Evolutionary conservation across 2,329 filamentous ascomycete genomes (phyloP).

Genomic region (Cadophora gregata): DNA sequence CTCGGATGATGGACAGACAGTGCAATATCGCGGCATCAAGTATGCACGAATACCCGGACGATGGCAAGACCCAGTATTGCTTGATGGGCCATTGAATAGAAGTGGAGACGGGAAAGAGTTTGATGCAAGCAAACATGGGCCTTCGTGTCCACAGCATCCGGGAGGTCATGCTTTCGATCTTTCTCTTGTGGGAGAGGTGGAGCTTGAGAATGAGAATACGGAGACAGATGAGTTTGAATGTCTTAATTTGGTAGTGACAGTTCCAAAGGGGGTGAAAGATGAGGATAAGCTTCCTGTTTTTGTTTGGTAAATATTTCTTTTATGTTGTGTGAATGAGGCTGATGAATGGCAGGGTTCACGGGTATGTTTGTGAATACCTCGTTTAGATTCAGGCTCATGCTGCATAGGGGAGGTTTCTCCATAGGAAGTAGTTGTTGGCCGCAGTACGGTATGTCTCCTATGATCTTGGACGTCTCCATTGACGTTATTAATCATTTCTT

Average conservation of each 20-base stretch:
- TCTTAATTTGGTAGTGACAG: constrained; percentile 44
- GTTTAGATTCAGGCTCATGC: not conserved
- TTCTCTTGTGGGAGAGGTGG: constrained; percentile 28
- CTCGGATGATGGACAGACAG: constrained; percentile 25
- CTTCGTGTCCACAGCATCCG: constrained; percentile 46
- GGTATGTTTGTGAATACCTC: constrained; percentile 20
- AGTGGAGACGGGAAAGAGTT: constrained; percentile 29
- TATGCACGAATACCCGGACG: constrained; percentile 45
- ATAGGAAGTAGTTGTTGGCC: constrained; percentile 31
- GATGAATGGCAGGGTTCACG: constrained; percentile 30
- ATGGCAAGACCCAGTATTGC: constrained; percentile 43
- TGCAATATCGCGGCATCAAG: constrained; percentile 47
- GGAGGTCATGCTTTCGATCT: constrained; percentile 30
- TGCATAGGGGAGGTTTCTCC: constrained; percentile 29
- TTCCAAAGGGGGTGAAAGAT: constrained; percentile 37
- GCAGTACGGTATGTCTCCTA: constrained; percentile 29
- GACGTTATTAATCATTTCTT: not conserved
- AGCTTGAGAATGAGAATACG: constrained; percentile 24
- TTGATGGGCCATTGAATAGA: constrained; percentile 13
- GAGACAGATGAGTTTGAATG: constrained; percentile 45
- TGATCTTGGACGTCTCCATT: not conserved
- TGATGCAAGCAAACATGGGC: constrained; percentile 46
- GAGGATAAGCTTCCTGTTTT: constrained; percentile 32
- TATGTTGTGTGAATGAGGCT: constrained; percentile 4
- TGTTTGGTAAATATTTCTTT: constrained; percentile 32